phyloP scores from a whole-genome alignment of 768 basidiomycete species.

The Amanita thiersii region DNA sequence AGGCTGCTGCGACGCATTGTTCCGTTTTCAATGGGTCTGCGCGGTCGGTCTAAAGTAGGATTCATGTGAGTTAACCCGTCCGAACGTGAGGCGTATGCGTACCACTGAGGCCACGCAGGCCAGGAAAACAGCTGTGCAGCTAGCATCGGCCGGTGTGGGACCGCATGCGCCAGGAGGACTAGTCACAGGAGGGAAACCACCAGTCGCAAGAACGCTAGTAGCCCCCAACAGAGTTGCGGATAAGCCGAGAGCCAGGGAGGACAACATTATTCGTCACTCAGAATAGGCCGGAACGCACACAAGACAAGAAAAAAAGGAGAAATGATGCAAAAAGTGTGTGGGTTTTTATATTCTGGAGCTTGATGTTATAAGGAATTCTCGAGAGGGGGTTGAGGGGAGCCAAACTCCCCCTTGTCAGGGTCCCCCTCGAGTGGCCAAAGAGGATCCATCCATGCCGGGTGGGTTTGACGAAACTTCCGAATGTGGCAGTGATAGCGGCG shows the following conservation, averaged over 20 bases:
- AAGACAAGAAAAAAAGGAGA: too few relatives aligned
- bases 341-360: too few relatives aligned
- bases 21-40: conserved; percentile 9
- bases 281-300: too few relatives aligned
- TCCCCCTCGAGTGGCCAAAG: too few relatives aligned
- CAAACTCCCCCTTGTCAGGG: too few relatives aligned
- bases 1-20: conserved; percentile 11
- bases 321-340: too few relatives aligned
- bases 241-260: neutral
- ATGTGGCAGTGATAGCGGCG: too few relatives aligned
- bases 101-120: conserved; percentile 12
- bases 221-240: neutral
- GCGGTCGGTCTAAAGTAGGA: neutral
- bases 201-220: conserved; percentile 7
- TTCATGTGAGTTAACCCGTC: neutral
- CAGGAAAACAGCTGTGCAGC: conserved; percentile 8
- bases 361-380: too few relatives aligned
- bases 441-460: too few relatives aligned
- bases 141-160: conserved; percentile 9
- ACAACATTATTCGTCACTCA: too few relatives aligned
- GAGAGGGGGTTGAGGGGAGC: too few relatives aligned
- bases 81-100: neutral
- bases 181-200: conserved; percentile 11
- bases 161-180: conserved; percentile 10
- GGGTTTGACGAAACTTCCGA: too few relatives aligned